Base-by-base conservation (phyloP, 805 yeast genomes). In the Kodamaea fukazawae region DNA sequence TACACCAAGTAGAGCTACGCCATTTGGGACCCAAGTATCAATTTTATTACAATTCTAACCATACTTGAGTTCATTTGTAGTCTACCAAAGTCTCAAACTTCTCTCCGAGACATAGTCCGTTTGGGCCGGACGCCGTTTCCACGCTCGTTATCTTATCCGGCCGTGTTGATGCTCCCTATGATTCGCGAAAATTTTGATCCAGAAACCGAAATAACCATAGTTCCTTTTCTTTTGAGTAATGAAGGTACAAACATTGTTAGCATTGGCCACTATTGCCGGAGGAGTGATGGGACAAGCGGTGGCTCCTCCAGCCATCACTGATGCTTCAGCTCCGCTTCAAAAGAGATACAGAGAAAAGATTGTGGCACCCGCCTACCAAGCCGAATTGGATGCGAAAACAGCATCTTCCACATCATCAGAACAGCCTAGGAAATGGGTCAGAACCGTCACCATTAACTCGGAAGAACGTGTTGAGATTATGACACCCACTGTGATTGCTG, bases 401-500 rank as follows among this genome's bases (percentile, higher is more conserved):
- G 26, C 27, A 32, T 30, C 29, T 32, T 28, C 20, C 43, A 34
- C 28, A 5, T 35, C 46, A 4, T 42, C 41, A 2, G 23, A 26
- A 2, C 14, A 27, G 4, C 32, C 36, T 12, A 36, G 11, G 23
- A 27, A 34, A 17, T 86, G 96, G 96, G 37, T 73, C 11, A 75
- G 95, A 58, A 86, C 95, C 0, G 75, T 85, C 33, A 79, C 79
- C 45, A 70, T 70, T 1, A 20, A 28, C 27, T n/a, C 20, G 11
- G 15, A 29, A 9, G 61, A 75, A 1, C 53, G 72, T 8, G 64
- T 51, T 4, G 93, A 84, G 55, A 69, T 84, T 22, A 83, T 80
- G 20, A 68, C 73, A 0, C 87, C 87, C 3, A 76, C 83, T 0
- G 79, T 79, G 15, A 70, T 81, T 46, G 82, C 71, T 10, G 83